Evolutionary conservation across 345 rosid genomes (phyloP), one percentile per base, ranked within the genome.

Genomic region (Aethionema arabicum): DNA sequence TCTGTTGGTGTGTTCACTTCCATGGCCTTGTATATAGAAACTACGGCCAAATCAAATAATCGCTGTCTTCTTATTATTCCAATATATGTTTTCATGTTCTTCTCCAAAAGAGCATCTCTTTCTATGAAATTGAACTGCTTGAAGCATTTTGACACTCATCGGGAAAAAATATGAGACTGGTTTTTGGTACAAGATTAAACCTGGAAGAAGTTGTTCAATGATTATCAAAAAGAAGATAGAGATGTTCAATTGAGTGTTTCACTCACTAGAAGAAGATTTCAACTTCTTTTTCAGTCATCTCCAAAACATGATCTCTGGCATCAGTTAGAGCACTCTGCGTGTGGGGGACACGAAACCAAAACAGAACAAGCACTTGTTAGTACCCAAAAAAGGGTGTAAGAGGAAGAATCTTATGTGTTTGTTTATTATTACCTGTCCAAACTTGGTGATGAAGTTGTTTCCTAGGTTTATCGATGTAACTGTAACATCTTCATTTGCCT

Each of bases 201-300:
- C 38, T 5, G 38, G 38, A 35, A 3, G 38, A 8, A 35, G 38
- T 5, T 35, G 38, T 35, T 8, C 6, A 35, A 35, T 35, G 27
- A 21, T 21, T 21, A 21, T 21, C 27, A 21, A 21, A 21, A 21
- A 21, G 27, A 21, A 21, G 27, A 21, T 2, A 21, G 27, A 21
- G 27, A 21, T 21, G 27, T 21, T 21, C 27, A 21, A 21, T 21
- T 21, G 2, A 21, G 27, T 21, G 27, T 21, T 21, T 21, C 27
- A 1, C 27, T 21, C 27, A 48, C 81, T 80, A 92, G 82, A 88
- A 92, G 71, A 85, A 80, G 53, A 92, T 88, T 68, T 73, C 80
- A 72, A 92, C 83, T 83, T 89, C 96, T 70, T 83, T 87, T 66
- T 89, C 96, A 63, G 75, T 89, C 98, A 92, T 89, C 85, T 92